Evolutionary conservation across 257 asterid genomes (phyloP).

Genomic region (Jacaranda copaia): DNA sequence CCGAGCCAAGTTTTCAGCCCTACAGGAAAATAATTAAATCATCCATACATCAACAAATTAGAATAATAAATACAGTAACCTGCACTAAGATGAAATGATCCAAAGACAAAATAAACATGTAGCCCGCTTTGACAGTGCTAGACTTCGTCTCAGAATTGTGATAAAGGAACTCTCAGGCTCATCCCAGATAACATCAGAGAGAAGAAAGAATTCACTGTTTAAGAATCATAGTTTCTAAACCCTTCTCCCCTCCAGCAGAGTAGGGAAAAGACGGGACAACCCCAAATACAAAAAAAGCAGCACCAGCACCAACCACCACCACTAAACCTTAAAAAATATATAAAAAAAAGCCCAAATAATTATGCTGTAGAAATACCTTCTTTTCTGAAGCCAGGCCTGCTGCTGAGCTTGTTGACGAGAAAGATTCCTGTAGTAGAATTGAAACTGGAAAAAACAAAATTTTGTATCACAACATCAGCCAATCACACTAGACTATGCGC

Average conservation of each 20-base stretch:
- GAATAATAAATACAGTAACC: neutral
- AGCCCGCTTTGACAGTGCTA: neutral
- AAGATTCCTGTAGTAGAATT: slow-evolving; percentile 88
- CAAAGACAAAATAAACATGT: slow-evolving; percentile 8
- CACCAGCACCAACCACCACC: neutral
- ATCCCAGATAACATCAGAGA: neutral
- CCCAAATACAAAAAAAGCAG: neutral
- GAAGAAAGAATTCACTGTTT: neutral
- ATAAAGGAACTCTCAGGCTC: too few species aligned
- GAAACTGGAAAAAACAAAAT: slow-evolving; percentile 62
- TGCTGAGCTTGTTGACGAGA: slow-evolving; percentile 98
- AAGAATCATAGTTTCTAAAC: neutral
- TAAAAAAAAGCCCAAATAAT: neutral
- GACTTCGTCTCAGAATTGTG: neutral
- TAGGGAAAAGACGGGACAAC: neutral
- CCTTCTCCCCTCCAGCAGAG: neutral
- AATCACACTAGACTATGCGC: slow-evolving; percentile 25
- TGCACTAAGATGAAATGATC: slow-evolving; percentile 12
- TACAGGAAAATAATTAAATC: slow-evolving; percentile 32
- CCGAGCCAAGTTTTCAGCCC: slow-evolving; percentile 82
- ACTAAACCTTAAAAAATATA: neutral
- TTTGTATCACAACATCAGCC: slow-evolving; percentile 10
- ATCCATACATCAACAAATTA: slow-evolving; percentile 3
- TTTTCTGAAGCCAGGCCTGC: slow-evolving; percentile 96
- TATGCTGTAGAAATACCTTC: slow-evolving; percentile 61